Percentiles rank a stretch among this genome's conserved stretches.
phyloP scores from a whole-genome alignment of 768 basidiomycete genomes.

The Tulasnella sp. region DNA sequence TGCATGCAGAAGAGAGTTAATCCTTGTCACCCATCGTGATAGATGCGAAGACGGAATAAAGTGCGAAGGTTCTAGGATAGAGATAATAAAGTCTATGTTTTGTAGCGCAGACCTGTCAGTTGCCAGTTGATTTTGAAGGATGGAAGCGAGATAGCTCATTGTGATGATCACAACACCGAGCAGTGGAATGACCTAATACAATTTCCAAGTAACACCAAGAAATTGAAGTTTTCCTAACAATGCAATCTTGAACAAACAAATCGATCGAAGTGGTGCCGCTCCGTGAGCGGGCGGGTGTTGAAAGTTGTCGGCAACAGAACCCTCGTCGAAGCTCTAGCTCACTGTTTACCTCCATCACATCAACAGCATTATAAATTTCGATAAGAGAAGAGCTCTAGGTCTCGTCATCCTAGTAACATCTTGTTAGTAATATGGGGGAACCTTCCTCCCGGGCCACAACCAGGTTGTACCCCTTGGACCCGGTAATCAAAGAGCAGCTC shows the following conservation, averaged over 20 bases:
- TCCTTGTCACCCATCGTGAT: constrained; percentile 61
- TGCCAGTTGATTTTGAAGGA: constrained; percentile 60
- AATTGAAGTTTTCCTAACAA: background rate
- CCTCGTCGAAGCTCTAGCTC: background rate
- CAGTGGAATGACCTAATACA: background rate
- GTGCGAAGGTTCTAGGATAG: constrained; percentile 38
- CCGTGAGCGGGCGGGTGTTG: background rate
- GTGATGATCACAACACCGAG: background rate
- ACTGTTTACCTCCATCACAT: no score
- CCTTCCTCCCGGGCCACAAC: constrained; percentile 2
- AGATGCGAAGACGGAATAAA: constrained; percentile 52
- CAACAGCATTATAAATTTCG: background rate
- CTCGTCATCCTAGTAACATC: background rate
- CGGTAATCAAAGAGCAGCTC: constrained; percentile 33
- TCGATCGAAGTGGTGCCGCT: background rate
- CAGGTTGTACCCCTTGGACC: constrained; percentile 39
- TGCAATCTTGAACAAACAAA: background rate
- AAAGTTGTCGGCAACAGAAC: background rate
- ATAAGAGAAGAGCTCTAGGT: constrained; percentile 3
- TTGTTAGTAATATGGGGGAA: no score
- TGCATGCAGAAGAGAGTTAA: constrained; percentile 62
- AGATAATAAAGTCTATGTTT: constrained; percentile 47
- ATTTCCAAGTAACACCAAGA: background rate
- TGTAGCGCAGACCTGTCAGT: constrained; percentile 49
- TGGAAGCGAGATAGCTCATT: constrained; percentile 30